Evolutionary conservation across 2,329 filamentous ascomycete species (phyloP).

Genomic region (Atkinsonella texensis): DNA sequence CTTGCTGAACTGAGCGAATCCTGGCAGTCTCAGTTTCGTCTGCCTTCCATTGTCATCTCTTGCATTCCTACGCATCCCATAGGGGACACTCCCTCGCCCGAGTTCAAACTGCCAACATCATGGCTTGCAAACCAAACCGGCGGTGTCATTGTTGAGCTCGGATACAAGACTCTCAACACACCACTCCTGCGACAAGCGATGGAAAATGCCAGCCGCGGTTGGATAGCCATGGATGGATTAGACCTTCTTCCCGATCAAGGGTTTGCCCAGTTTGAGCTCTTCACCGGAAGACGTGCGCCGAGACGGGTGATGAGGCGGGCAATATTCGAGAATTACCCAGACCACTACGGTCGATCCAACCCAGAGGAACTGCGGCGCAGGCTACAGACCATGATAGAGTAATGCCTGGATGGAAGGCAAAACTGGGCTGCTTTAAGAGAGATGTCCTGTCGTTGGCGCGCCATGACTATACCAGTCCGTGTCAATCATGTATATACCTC

Average conservation of each 20-base stretch:
- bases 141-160: conserved; percentile 63
- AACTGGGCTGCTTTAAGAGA: not conserved
- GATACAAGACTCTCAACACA: conserved; percentile 62
- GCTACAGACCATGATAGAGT: conserved; percentile 15
- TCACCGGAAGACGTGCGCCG: conserved; percentile 46
- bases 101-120: conserved; percentile 55
- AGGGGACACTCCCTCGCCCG: conserved; percentile 49
- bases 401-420: not conserved
- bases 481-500: not conserved
- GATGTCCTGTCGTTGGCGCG: not conserved
- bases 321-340: conserved; percentile 36
- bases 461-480: not conserved
- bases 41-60: conserved; percentile 63
- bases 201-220: conserved; percentile 45
- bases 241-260: conserved; percentile 69
- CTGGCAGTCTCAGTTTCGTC: conserved; percentile 52
- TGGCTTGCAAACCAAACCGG: conserved; percentile 66
- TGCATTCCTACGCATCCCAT: conserved; percentile 63
- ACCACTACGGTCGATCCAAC: conserved; percentile 28
- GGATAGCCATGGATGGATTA: conserved; percentile 65
- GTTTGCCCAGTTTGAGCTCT: conserved; percentile 71
- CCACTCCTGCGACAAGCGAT: conserved; percentile 59
- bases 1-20: conserved; percentile 43
- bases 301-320: conserved; percentile 58
- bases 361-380: conserved; percentile 25